phyloP scores from a whole-genome alignment of 2,329 filamentous ascomycete genomes.

The Periconia sp. region DNA sequence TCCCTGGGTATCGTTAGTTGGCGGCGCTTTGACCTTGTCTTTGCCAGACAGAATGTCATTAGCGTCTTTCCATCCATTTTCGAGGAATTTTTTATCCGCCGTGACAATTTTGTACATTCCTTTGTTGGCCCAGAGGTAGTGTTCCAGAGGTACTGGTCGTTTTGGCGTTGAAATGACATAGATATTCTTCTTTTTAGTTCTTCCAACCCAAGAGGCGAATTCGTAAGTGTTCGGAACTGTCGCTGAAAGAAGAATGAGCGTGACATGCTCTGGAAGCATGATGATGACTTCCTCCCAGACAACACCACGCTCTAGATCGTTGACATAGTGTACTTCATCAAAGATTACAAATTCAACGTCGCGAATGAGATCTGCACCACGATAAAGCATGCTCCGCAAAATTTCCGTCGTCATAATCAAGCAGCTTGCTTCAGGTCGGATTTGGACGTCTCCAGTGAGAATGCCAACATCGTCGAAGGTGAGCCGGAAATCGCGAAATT shows the following conservation, averaged over 20 bases:
- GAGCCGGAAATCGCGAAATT: constrained; percentile 92
- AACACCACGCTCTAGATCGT: constrained; percentile 92
- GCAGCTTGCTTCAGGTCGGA: constrained; percentile 95
- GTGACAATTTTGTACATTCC: constrained; percentile 94
- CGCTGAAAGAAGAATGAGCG: constrained; percentile 90
- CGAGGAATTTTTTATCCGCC: constrained; percentile 87
- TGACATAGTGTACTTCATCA: constrained; percentile 98
- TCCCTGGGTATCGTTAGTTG: constrained; percentile 58
- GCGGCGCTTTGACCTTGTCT: constrained; percentile 72
- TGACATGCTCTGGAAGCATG: constrained; percentile 97
- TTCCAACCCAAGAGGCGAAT: constrained; percentile 97
- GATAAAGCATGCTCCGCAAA: constrained; percentile 95
- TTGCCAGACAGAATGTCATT: constrained; percentile 81
- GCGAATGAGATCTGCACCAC: constrained; percentile 91
- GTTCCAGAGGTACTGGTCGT: constrained; percentile 90
- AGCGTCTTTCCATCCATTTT: constrained; percentile 93
- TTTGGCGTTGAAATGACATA: constrained; percentile 99
- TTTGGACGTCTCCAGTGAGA: constrained; percentile 95
- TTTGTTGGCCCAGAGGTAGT: constrained; percentile 95
- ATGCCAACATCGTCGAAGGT: constrained; percentile 97
- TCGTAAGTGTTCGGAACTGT: constrained; percentile 98
- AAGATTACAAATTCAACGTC: constrained; percentile 99
- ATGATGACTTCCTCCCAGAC: constrained; percentile 99
- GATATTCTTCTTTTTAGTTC: constrained; percentile 98
- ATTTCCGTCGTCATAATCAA: constrained; percentile 99